Evolutionary conservation across 2,329 filamentous ascomycete genomes (phyloP).

Genomic region (Nothomitra cinnamomea): DNA sequence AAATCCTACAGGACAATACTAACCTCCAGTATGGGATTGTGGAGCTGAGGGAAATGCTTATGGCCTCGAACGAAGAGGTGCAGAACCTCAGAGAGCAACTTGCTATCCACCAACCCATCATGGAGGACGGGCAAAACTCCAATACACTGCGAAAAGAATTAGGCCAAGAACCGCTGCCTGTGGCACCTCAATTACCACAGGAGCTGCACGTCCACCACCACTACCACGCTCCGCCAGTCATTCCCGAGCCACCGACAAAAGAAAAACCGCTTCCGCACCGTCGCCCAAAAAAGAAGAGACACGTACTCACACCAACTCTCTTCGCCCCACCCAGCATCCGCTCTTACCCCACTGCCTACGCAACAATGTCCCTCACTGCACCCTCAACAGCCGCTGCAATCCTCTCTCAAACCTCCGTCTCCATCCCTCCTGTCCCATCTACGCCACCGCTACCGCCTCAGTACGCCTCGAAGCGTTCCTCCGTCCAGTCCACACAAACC

Average conservation of each 20-base stretch:
- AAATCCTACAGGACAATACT: slow-evolving; percentile 88
- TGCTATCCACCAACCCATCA: slow-evolving; percentile 55
- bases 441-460: slow-evolving; percentile 20
- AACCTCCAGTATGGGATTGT: slow-evolving; percentile 83
- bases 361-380: slow-evolving; percentile 17
- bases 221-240: slow-evolving; percentile 47
- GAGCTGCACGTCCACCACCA: slow-evolving; percentile 91
- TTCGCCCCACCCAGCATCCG: slow-evolving; percentile 23
- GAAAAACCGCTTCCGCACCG: slow-evolving; percentile 34
- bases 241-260: slow-evolving; percentile 27
- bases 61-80: slow-evolving; percentile 87
- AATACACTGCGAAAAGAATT: slow-evolving; percentile 57
- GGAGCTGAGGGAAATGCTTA: slow-evolving; percentile 77
- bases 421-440: slow-evolving; percentile 27
- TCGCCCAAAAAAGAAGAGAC: slow-evolving; percentile 56
- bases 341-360: slow-evolving; percentile 22
- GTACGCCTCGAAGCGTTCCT: slow-evolving; percentile 38
- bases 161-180: slow-evolving; percentile 27
- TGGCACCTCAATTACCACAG: slow-evolving; percentile 37
- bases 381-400: slow-evolving; percentile 37
- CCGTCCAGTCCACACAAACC: slow-evolving; percentile 38
- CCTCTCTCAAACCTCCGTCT: slow-evolving; percentile 45
- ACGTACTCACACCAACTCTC: slow-evolving; percentile 39
- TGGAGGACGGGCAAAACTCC: slow-evolving; percentile 18
- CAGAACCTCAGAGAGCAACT: slow-evolving; percentile 72